These are phyloP conservation scores for Eucalyptus viminalis DNA, from an alignment of 345 rosid genomes.

Conservation along the genomic window DNA sequence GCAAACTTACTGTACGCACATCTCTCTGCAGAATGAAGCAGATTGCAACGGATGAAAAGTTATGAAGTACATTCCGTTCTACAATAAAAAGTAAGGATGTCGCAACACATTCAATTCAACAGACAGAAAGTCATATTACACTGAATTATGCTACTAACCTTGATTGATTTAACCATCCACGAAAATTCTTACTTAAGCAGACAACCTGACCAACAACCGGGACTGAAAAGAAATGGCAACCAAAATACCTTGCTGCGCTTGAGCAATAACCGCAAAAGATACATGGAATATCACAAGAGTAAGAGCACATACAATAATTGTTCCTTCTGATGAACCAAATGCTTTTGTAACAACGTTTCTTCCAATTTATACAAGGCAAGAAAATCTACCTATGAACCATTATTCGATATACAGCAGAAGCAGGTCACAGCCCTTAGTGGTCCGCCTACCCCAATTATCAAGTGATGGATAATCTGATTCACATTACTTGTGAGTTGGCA, in stretches of 20 bases:
- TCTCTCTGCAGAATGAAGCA: neutral
- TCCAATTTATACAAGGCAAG: neutral
- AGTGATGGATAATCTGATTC: neutral
- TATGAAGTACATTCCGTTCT: neutral
- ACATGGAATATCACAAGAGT: neutral
- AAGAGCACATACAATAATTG: neutral
- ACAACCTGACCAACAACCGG: neutral
- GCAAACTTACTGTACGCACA: neutral
- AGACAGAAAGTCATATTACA: neutral
- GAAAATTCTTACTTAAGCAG: neutral
- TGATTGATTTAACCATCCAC: neutral
- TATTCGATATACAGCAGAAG: neutral
- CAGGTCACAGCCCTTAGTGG: neutral
- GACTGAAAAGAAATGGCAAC: neutral
- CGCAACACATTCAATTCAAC: neutral
- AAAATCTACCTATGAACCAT: neutral
- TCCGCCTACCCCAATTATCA: neutral
- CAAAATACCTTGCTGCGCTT: neutral
- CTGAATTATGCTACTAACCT: neutral
- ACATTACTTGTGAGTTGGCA: neutral
- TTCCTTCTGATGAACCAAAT: neutral
- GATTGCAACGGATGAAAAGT: neutral
- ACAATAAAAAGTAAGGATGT: neutral
- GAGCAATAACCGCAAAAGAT: neutral
- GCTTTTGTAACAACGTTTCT: neutral